Base-by-base conservation (phyloP, 495 filamentous ascomycete genomes). In the Terfezia claveryi region DNA sequence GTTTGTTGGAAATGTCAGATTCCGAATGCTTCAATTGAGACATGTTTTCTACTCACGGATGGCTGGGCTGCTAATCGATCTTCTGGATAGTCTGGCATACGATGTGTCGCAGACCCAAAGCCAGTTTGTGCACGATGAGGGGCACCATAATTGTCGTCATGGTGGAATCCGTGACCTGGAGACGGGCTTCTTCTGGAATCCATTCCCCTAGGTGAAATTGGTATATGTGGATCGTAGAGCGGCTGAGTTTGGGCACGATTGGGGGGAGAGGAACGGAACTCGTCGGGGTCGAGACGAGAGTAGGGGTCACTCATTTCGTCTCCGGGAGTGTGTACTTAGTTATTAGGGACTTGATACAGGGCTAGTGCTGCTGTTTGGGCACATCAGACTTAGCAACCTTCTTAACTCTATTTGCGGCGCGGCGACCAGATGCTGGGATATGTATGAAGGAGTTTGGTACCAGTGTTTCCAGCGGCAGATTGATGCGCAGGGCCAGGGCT, bases 11-110 rank as follows among this genome's bases (percentile, higher is more conserved):
- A 1, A 49, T n/a, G 44, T 14, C 44, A 49, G 20, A 49, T n/a
- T 4, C 14, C 4, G 2, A 14, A 49, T 49, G 3, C 6, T 14
- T 49, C 44, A 49, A 20, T 49, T 32, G 27, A 32, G 7, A 7
- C 2, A 27, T 36, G 38, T 37, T 10, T 14, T 12, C 23, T 16
- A 61, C 63, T 66, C 50, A 66, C 63, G 54, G 60, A 62, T 12
- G 63, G 63, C 56, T 66, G 63, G 16, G 60, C 57, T 38, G 57
- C 51, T 37, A 66, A 58, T 10, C 49, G 52, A 51, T 66, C 59
- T 50, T 60, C 53, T 53, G 60, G 58, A 56, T 60, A 65, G 37
- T 58, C 53, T 2, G 58, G 62, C 62, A 63, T 63, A 16, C 54
- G n/a, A 32, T 51, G 23, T 65, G 63, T 50, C 63, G 56, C 49